Evolutionary conservation across 768 basidiomycete genomes (phyloP).

Genomic region (Naganishia kalamii): DNA sequence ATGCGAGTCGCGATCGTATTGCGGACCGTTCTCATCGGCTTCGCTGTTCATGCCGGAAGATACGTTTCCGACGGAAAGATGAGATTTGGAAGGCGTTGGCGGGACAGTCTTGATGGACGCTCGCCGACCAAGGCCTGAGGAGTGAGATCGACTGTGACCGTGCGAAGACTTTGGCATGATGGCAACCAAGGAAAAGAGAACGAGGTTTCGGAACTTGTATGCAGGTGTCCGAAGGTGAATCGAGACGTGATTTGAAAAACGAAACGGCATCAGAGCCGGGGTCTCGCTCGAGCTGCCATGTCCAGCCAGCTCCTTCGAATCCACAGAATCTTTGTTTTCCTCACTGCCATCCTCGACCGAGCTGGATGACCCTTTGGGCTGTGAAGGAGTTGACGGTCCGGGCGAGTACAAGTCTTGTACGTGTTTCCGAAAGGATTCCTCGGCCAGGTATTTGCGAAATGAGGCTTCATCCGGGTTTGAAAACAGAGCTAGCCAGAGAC

Average conservation of each 20-base stretch:
- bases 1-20: constrained; percentile 9
- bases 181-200: constrained; percentile 75
- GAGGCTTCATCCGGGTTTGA: constrained; percentile 91
- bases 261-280: constrained; percentile 48
- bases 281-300: neutral
- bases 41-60: constrained; percentile 4
- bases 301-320: neutral
- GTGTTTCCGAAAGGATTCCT: constrained; percentile 91
- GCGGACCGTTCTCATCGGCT: constrained; percentile 23
- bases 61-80: neutral
- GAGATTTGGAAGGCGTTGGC: constrained; percentile 1
- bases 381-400: neutral
- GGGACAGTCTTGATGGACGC: constrained; percentile 43
- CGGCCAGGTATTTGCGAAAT: constrained; percentile 91
- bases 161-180: constrained; percentile 52
- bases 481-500: constrained; percentile 65
- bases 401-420: constrained; percentile 67
- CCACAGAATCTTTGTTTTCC: neutral
- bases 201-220: constrained; percentile 78
- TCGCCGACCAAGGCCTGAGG: constrained; percentile 48
- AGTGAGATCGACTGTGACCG: constrained; percentile 51
- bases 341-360: constrained; percentile 14
- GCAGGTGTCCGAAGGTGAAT: constrained; percentile 87
- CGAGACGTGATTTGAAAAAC: constrained; percentile 84
- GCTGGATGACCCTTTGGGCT: constrained; percentile 50